Evolutionary conservation across 306 rosid genomes (phyloP), one percentile per base, ranked within the genome.

Genomic region (Quillaja saponaria): DNA sequence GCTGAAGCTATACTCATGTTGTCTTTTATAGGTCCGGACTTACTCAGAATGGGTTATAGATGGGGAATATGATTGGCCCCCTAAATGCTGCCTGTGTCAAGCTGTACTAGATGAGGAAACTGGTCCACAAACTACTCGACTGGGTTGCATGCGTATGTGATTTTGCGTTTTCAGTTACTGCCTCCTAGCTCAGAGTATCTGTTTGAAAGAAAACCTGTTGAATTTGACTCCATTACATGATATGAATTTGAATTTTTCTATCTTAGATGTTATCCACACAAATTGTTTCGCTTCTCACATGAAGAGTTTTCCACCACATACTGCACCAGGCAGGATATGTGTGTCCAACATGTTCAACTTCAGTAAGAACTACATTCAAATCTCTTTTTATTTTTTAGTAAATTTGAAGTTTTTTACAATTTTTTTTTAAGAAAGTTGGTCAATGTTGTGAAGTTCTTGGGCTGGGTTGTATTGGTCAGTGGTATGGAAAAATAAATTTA

Each of bases 31-130:
- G 99, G 66, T 94, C 25, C 97, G 91, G 49, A 83, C 97, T 9
- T 94, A 94, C 71, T 94, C 99, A 44, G 97, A 89, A 74, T 94
- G 99, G 99, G 99, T 94, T 64, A 81, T 89, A 74, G 96, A 94
- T 71, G 99, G 88, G 55, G 96, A 94, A 50, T 94, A 85, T 58
- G 96, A 94, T 52, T 94, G 99, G 99, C 99, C 99, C 54, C 95
- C 95, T 4, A 87, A 80, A 76, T 94, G 99, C 83, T 89, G 95
- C 59, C 69, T 59, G 28, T 94, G 99, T 75, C 92, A 83, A 71
- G 85, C 74, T 45, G 73, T 34, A 51, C 75, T 94, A 21, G 95
- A 86, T 53, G 95, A 83, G 61, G 95, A 84, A 71, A 59, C 44
- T 66, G 89, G 81, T 63, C 62, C 95, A 67, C 85, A 74, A 77